phyloP scores from a whole-genome alignment of 2,329 filamentous ascomycete genomes.

The Dryadomyces quercus-mongolicae region DNA sequence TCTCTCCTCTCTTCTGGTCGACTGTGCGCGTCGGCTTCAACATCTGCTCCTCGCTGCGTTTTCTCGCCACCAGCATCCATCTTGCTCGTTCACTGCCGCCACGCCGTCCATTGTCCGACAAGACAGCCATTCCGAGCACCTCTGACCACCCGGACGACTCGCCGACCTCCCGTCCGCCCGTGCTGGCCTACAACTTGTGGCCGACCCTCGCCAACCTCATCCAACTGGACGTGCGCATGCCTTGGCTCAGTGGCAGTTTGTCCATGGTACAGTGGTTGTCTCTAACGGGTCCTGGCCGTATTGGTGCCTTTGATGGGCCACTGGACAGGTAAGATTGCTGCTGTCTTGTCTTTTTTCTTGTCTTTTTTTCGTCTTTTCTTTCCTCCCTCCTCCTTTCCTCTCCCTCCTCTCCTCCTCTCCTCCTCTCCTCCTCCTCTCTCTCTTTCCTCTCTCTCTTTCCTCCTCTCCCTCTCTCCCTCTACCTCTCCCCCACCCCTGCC shows the following conservation, averaged over 20 bases:
- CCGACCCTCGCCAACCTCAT: conserved; percentile 59
- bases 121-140: not conserved
- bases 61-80: conserved; percentile 50
- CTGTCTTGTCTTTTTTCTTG: conserved; percentile 1
- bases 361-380: not conserved
- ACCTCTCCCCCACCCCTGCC: not conserved
- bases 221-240: conserved; percentile 71
- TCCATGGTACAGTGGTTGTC: conserved; percentile 66
- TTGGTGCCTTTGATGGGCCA: conserved; percentile 63
- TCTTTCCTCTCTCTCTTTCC: not conserved
- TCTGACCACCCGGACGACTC: too few species aligned
- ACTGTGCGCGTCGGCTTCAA: conserved; percentile 42
- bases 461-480: not conserved
- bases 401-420: not conserved
- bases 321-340: conserved; percentile 71
- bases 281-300: conserved; percentile 59
- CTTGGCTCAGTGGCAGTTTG: conserved; percentile 70
- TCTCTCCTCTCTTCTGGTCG: conserved; percentile 36
- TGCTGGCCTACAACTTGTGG: conserved; percentile 70
- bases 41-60: conserved; percentile 51
- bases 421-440: not conserved
- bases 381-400: not conserved
- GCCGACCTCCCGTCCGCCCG: conserved; percentile 33
- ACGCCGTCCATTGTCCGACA: conserved; percentile 19
- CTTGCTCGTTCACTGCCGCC: conserved; percentile 56